Percentiles rank a stretch among this genome's conserved stretches.
Evolutionary conservation across 2,329 filamentous ascomycete genomes (phyloP).

Genomic region (Xylaria sp.): DNA sequence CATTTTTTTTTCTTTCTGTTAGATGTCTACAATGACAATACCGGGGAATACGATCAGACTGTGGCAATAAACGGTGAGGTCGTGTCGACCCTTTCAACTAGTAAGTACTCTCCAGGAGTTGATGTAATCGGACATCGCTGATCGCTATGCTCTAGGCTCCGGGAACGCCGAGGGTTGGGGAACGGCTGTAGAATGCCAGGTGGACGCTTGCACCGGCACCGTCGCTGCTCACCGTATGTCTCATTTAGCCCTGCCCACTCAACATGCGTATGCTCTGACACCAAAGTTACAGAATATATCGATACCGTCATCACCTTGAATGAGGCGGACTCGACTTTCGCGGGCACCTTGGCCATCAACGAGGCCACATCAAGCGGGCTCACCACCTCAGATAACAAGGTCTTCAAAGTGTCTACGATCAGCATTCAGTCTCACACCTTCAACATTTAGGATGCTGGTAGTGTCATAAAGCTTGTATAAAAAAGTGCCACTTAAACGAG

Average conservation of each 20-base stretch:
- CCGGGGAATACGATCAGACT: constrained; percentile 40
- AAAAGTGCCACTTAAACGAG: too few species aligned
- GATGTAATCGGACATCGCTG: neutral
- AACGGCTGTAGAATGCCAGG: constrained; percentile 43
- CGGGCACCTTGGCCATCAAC: constrained; percentile 37
- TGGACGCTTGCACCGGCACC: constrained; percentile 36
- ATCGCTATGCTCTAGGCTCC: constrained; percentile 27
- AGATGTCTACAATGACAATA: constrained; percentile 42
- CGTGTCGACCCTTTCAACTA: constrained; percentile 40
- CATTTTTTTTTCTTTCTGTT: neutral
- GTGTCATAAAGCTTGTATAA: too few species aligned
- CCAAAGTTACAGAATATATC: constrained; percentile 34
- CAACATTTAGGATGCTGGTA: neutral
- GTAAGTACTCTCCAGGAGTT: neutral
- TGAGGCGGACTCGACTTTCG: constrained; percentile 36
- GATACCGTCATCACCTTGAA: constrained; percentile 41
- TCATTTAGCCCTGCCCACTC: neutral
- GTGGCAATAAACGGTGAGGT: constrained; percentile 39
- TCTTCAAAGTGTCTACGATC: constrained; percentile 39
- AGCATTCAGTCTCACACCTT: constrained; percentile 40
- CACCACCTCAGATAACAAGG: constrained; percentile 38
- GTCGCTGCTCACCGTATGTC: constrained; percentile 40
- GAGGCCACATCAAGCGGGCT: constrained; percentile 37
- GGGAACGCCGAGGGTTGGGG: constrained; percentile 42
- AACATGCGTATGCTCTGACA: neutral